Evolutionary conservation across 495 filamentous ascomycete genomes (phyloP).

Genomic region (Pyrenula massariospora): DNA sequence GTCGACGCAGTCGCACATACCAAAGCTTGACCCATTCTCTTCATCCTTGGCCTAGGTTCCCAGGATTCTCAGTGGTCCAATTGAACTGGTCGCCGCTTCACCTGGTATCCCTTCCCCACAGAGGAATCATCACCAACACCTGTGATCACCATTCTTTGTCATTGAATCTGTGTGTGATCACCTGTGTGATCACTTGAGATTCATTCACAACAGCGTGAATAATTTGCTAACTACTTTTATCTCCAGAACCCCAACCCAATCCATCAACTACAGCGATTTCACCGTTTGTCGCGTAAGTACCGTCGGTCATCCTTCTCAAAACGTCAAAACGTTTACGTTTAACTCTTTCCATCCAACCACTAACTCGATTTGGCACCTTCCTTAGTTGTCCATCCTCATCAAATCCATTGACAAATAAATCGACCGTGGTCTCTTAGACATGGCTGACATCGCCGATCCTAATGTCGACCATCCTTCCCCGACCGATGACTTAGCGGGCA

Average conservation of each 20-base stretch:
- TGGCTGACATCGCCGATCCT: slow-evolving; percentile 19
- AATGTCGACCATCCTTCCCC: slow-evolving; percentile 31
- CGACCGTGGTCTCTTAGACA: slow-evolving; percentile 3
- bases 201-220: background rate
- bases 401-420: background rate
- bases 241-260: background rate
- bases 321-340: background rate
- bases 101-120: background rate
- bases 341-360: background rate
- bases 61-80: background rate
- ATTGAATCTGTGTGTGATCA: background rate
- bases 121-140: background rate
- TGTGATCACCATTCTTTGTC: background rate
- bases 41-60: background rate
- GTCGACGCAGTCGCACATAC: background rate
- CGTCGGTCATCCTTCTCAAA: slow-evolving; percentile 1
- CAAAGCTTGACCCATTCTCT: background rate
- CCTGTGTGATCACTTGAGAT: background rate
- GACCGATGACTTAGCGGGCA: slow-evolving; percentile 37
- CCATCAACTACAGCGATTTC: background rate
- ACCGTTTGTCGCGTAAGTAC: background rate
- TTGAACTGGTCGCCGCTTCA: background rate
- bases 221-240: background rate
- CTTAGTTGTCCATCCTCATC: background rate
- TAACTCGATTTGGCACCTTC: background rate